Evolutionary conservation across 2,329 filamentous ascomycete species (phyloP).

Genomic region (Trichoderma semiorbis): DNA sequence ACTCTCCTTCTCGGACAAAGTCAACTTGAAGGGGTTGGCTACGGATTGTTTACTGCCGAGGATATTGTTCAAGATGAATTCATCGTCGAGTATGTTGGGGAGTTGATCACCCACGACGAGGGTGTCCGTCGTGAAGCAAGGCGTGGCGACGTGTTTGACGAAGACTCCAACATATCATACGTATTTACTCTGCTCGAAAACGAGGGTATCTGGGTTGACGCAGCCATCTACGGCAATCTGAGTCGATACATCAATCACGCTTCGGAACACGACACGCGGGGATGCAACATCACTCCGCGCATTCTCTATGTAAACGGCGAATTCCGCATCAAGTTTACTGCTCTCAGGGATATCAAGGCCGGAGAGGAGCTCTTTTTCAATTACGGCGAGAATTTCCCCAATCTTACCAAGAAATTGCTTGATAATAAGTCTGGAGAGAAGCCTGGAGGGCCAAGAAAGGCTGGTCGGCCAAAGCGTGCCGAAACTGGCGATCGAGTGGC

Average conservation of each 20-base stretch:
- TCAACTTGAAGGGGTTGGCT: slow-evolving; percentile 64
- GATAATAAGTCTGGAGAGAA: slow-evolving; percentile 37
- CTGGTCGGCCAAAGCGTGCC: slow-evolving; percentile 21
- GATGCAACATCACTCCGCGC: slow-evolving; percentile 62
- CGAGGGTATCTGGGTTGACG: slow-evolving; percentile 67
- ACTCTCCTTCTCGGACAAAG: slow-evolving; percentile 67
- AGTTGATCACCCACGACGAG: slow-evolving; percentile 68
- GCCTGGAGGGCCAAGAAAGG: slow-evolving; percentile 26
- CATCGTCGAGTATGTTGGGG: slow-evolving; percentile 76
- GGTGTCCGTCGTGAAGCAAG: slow-evolving; percentile 63
- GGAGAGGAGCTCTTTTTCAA: slow-evolving; percentile 81
- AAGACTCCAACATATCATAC: slow-evolving; percentile 60
- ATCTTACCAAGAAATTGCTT: slow-evolving; percentile 47
- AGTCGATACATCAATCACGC: slow-evolving; percentile 83
- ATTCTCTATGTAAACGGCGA: slow-evolving; percentile 72
- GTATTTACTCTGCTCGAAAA: slow-evolving; percentile 58
- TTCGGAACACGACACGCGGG: slow-evolving; percentile 43
- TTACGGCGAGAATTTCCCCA: slow-evolving; percentile 68
- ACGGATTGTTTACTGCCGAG: slow-evolving; percentile 71
- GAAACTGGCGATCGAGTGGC: slow-evolving; percentile 23
- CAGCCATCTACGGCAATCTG: slow-evolving; percentile 73
- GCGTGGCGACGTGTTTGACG: slow-evolving; percentile 58
- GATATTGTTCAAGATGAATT: slow-evolving; percentile 66
- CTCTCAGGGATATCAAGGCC: slow-evolving; percentile 60
- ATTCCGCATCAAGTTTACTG: slow-evolving; percentile 72